Evolutionary conservation across 2,329 filamentous ascomycete species (phyloP).

Genomic region (Aspergillus sp.): DNA sequence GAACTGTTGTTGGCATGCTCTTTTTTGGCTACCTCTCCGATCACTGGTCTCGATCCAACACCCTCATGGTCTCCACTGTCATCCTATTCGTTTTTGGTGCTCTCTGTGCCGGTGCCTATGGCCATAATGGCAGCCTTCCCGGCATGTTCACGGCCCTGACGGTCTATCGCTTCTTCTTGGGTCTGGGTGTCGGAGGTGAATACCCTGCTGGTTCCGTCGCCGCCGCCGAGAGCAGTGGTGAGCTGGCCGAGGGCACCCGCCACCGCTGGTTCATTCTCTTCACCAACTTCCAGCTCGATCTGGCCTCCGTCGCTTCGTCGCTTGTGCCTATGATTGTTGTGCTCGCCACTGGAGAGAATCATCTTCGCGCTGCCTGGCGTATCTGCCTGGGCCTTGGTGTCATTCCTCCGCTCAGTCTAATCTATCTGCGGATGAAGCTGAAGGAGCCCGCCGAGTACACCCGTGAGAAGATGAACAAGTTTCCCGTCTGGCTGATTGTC

Average conservation of each 20-base stretch:
- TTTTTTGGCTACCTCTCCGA: conserved; percentile 80
- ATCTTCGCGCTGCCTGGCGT: conserved; percentile 77
- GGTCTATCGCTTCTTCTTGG: conserved; percentile 80
- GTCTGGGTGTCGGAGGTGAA: conserved; percentile 71
- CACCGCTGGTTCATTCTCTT: conserved; percentile 91
- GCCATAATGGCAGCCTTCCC: conserved; percentile 65
- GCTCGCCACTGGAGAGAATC: conserved; percentile 59
- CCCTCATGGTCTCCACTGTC: conserved; percentile 75
- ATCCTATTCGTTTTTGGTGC: conserved; percentile 85
- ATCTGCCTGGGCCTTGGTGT: conserved; percentile 75
- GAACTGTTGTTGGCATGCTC: conserved; percentile 80
- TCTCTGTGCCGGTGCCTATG: conserved; percentile 74
- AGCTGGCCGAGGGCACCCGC: conserved; percentile 76
- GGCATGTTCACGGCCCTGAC: conserved; percentile 78
- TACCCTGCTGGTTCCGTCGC: conserved; percentile 69
- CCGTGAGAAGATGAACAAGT: conserved; percentile 67
- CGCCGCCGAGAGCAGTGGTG: conserved; percentile 79
- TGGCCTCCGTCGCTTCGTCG: conserved; percentile 77
- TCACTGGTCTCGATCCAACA: conserved; percentile 80
- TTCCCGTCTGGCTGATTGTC: conserved; percentile 53
- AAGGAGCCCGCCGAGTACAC: conserved; percentile 78
- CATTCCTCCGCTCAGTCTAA: conserved; percentile 71
- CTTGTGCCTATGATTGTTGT: conserved; percentile 73
- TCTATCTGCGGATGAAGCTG: conserved; percentile 71
- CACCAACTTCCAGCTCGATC: conserved; percentile 84